phyloP scores from a whole-genome alignment of 1,284 basidiomycete species.

The Sanghuangporus baumii region DNA sequence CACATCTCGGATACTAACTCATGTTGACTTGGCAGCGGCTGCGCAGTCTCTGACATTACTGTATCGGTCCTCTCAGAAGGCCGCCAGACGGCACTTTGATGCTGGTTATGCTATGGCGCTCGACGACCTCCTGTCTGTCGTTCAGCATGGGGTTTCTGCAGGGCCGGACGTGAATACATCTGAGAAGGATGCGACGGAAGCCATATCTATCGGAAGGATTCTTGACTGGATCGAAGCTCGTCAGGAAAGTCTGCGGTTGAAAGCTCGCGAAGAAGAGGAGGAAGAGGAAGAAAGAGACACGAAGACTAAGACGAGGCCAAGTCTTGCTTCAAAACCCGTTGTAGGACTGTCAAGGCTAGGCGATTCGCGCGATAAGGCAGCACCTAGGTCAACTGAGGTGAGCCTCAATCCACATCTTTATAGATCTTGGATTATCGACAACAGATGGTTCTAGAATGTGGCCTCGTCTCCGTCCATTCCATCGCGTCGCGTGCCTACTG shows the following conservation, averaged over 20 bases:
- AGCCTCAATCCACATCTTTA: background rate
- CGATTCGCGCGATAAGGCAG: slow-evolving; percentile 22
- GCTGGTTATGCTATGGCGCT: slow-evolving; percentile 72
- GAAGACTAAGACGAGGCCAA: background rate
- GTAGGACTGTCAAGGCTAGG: background rate
- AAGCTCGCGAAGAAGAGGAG: slow-evolving; percentile 66
- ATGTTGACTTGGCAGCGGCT: slow-evolving; percentile 44
- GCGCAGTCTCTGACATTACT: slow-evolving; percentile 78
- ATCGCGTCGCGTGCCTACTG: background rate
- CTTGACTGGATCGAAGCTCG: slow-evolving; percentile 76
- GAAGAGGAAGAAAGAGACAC: slow-evolving; percentile 39
- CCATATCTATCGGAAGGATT: slow-evolving; percentile 64
- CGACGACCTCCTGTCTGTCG: slow-evolving; percentile 70
- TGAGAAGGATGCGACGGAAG: slow-evolving; percentile 30
- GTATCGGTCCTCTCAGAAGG: slow-evolving; percentile 67
- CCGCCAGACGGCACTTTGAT: slow-evolving; percentile 71
- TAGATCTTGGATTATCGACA: background rate
- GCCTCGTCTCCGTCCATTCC: background rate
- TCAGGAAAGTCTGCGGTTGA: slow-evolving; percentile 53
- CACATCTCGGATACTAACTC: background rate
- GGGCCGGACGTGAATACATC: slow-evolving; percentile 36
- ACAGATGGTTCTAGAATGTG: background rate
- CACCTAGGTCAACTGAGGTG: background rate
- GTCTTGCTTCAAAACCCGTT: background rate
- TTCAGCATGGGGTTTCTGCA: slow-evolving; percentile 71